phyloP scores from a whole-genome alignment of 2,329 filamentous ascomycete species.

The Colletotrichum navitas region DNA sequence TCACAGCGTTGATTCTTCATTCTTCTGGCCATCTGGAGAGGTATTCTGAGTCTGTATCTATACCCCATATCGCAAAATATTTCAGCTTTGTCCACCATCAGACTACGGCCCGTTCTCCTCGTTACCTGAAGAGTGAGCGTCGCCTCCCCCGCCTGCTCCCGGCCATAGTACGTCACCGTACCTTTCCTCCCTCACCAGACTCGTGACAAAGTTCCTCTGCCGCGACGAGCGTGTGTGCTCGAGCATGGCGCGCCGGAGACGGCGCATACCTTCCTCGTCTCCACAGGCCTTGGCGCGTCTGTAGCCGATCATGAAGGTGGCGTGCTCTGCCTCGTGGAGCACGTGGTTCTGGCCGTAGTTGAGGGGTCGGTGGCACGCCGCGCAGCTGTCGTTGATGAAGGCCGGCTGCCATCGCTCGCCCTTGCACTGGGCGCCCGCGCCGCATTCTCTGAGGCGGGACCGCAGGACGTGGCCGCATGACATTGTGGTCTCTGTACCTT shows the following conservation, averaged over 20 bases:
- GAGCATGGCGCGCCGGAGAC: conserved; percentile 45
- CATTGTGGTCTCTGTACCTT: conserved; percentile 44
- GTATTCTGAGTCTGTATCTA: conserved; percentile 35
- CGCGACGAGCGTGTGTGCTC: conserved; percentile 23
- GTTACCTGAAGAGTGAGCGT: too few relatives aligned
- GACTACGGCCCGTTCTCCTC: not conserved
- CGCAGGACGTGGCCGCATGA: conserved; percentile 46
- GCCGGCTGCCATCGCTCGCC: conserved; percentile 19
- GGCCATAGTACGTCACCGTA: conserved; percentile 29
- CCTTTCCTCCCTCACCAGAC: conserved; percentile 23
- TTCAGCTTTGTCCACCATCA: not conserved
- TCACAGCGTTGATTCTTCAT: not conserved
- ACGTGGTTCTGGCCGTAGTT: conserved; percentile 45
- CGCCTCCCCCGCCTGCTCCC: not conserved
- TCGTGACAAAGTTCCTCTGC: conserved; percentile 27
- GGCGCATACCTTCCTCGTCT: conserved; percentile 45
- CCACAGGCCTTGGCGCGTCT: conserved; percentile 46
- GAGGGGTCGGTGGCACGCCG: conserved; percentile 51
- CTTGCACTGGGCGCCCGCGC: conserved; percentile 33
- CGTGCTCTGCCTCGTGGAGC: conserved; percentile 47
- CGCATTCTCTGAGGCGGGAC: conserved; percentile 40
- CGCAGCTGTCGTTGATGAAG: conserved; percentile 54
- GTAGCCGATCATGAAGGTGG: conserved; percentile 46
- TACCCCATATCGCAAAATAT: conserved; percentile 18
- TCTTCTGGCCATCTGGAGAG: not conserved